These are phyloP conservation scores for Escallonia rubra DNA, from an alignment of 129 eudicot species.

Conservation along the genomic window DNA sequence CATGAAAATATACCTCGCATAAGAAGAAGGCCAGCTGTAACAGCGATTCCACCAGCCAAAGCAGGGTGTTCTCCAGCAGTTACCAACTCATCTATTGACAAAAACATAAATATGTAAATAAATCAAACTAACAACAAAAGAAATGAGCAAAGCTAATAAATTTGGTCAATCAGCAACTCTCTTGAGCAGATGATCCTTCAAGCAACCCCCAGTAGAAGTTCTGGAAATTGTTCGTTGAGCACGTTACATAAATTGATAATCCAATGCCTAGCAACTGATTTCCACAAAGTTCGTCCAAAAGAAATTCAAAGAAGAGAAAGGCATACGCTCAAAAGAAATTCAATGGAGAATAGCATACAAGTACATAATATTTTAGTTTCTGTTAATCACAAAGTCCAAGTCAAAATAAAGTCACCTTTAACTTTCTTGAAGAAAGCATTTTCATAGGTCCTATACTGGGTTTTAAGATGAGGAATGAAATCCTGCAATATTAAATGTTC, in stretches of 20 bases:
- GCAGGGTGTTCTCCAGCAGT: conserved; percentile 61
- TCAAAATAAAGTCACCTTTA: conserved; percentile 45
- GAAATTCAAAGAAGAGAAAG: too few relatives aligned
- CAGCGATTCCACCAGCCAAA: conserved; percentile 57
- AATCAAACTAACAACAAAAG: not conserved
- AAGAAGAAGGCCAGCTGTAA: conserved; percentile 55
- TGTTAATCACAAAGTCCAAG: not conserved
- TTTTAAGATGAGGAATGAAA: conserved; percentile 42
- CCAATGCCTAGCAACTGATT: too few relatives aligned
- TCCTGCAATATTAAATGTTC: conserved; percentile 45
- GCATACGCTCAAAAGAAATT: too few relatives aligned
- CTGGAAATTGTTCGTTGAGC: not conserved
- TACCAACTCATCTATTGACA: conserved; percentile 49
- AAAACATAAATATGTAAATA: not conserved
- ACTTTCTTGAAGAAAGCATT: conserved; percentile 55
- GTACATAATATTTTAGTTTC: not conserved
- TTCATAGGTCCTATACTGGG: conserved; percentile 54
- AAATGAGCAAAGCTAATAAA: not conserved
- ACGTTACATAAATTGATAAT: too few relatives aligned
- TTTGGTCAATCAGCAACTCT: not conserved
- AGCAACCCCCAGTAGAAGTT: not conserved
- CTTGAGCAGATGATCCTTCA: not conserved
- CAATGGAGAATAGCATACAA: too few relatives aligned
- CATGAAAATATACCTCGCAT: conserved; percentile 45
- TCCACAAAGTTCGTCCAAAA: too few relatives aligned